Conservation (phyloP, 192 early-diverging fungal genomes). For the Diversispora epigaea region DNA sequence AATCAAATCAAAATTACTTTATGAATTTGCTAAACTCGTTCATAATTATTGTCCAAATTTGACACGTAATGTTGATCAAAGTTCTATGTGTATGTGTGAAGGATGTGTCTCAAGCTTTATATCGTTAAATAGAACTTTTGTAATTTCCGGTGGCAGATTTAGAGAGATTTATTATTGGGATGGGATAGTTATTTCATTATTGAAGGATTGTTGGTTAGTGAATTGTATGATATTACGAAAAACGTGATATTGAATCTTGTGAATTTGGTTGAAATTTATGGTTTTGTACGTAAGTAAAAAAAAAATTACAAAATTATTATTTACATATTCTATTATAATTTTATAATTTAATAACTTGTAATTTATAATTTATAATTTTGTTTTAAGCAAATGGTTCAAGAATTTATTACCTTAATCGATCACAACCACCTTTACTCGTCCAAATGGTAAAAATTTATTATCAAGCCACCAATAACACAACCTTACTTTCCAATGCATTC, state of each 20-base stretch:
- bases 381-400: slow-evolving; percentile 68
- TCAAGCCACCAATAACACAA: slow-evolving; percentile 49
- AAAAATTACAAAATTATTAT: background rate
- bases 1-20: slow-evolving; percentile 47
- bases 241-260: slow-evolving; percentile 63
- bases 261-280: slow-evolving; percentile 55
- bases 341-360: slow-evolving; percentile 1
- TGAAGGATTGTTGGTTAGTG: slow-evolving; percentile 61
- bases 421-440: slow-evolving; percentile 70
- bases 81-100: slow-evolving; percentile 52
- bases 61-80: slow-evolving; percentile 54
- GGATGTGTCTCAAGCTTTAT: slow-evolving; percentile 61
- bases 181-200: slow-evolving; percentile 74
- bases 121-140: slow-evolving; percentile 57
- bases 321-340: slow-evolving; percentile 13
- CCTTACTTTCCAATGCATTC: slow-evolving; percentile 47
- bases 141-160: slow-evolving; percentile 73
- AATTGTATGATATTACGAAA: slow-evolving; percentile 46
- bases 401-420: slow-evolving; percentile 72
- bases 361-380: background rate
- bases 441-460: slow-evolving; percentile 69
- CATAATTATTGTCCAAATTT: slow-evolving; percentile 61
- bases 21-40: slow-evolving; percentile 48
- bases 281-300: slow-evolving; percentile 63
- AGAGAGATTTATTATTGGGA: slow-evolving; percentile 80